Evolutionary conservation across 2,329 filamentous ascomycete genomes (phyloP).

Genomic region (Scleromitrula shiraiana): DNA sequence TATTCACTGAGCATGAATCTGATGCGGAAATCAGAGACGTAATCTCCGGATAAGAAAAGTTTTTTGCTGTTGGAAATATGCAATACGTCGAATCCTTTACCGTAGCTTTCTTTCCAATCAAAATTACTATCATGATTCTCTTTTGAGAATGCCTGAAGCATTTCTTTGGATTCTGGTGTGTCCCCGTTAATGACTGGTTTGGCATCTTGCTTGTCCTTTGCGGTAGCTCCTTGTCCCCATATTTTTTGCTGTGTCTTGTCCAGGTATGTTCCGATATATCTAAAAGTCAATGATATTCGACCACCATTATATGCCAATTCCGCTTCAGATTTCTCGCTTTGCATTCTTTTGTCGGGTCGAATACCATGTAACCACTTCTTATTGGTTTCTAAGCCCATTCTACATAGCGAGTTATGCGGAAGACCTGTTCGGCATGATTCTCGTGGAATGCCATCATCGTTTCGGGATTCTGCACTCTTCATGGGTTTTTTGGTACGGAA

Average conservation of each 20-base stretch:
- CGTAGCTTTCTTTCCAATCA: slow-evolving; percentile 70
- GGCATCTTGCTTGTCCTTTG: slow-evolving; percentile 56
- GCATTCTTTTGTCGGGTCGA: slow-evolving; percentile 70
- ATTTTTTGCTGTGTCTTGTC: slow-evolving; percentile 56
- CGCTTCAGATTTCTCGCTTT: slow-evolving; percentile 55
- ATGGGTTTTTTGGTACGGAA: slow-evolving; percentile 69
- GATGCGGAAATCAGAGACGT: slow-evolving; percentile 41
- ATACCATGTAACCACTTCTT: slow-evolving; percentile 89
- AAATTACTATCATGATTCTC: slow-evolving; percentile 73
- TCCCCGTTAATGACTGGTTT: slow-evolving; percentile 61
- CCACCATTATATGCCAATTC: slow-evolving; percentile 68
- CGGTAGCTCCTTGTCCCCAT: slow-evolving; percentile 84
- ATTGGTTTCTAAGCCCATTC: slow-evolving; percentile 76
- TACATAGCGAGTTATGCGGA: slow-evolving; percentile 82
- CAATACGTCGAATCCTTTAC: slow-evolving; percentile 74
- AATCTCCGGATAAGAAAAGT: slow-evolving; percentile 42
- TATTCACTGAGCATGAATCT: slow-evolving; percentile 43
- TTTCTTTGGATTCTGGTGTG: slow-evolving; percentile 51
- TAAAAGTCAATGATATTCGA: slow-evolving; percentile 87
- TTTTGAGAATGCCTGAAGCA: slow-evolving; percentile 72
- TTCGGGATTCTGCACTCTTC: slow-evolving; percentile 30
- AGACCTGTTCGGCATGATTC: slow-evolving; percentile 54
- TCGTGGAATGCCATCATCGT: slow-evolving; percentile 18
- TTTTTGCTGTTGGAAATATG: slow-evolving; percentile 41
- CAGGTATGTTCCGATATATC: slow-evolving; percentile 80